Evolutionary conservation across 2,329 filamentous ascomycete species (phyloP), one percentile per base, ranked within the genome.

Genomic region (Dactylellina haptotyla): DNA sequence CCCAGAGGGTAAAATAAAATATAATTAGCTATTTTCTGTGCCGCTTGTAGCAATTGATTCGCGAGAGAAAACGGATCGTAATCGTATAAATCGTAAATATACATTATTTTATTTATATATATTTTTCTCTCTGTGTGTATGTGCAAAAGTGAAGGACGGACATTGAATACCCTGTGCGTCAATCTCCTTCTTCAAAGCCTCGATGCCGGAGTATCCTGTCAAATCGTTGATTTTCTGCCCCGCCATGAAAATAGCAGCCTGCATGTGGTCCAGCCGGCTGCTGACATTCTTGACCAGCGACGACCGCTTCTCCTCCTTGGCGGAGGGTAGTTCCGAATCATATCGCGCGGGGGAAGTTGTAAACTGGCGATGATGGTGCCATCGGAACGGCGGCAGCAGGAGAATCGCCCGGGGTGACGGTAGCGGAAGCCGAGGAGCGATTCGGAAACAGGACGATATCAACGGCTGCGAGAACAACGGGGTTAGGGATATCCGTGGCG

Each of bases 171-270:
- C 86, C 82, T 89, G 90, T 20, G 82, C 80, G 14, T 88, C 85
- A 81, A 98, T 98, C 69, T 90, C 87, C 8, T 84, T 82, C 80
- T 97, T 96, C 77, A 99, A 87, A 23, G 87, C 84, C 81, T 97
- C 93, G 80, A 99, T 98, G 45, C 90, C 88, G 0, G 91, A 90
- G 83, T 98, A 99, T 76, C 95, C 95, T 1, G 95, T 99, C 61
- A 97, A 87, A 78, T 93, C 92, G 81, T 97, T 99, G 81, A 99
- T 87, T 70, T 91, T 90, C 80, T 95, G 91, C 1, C 92, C 92
- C 2, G 93, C 93, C 57, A 90, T 86, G 76, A 97, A 90, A 48
- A 96, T 86, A 77, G 94, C 93, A 30, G 89, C 87, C 79, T 98
- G 92, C 18, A 97, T 81, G 75, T 91, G 89, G 82, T 99, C 95